Evolutionary conservation across 257 asterid genomes (phyloP), one percentile per base, ranked within the genome.

Genomic region (Penstemon eatonii): DNA sequence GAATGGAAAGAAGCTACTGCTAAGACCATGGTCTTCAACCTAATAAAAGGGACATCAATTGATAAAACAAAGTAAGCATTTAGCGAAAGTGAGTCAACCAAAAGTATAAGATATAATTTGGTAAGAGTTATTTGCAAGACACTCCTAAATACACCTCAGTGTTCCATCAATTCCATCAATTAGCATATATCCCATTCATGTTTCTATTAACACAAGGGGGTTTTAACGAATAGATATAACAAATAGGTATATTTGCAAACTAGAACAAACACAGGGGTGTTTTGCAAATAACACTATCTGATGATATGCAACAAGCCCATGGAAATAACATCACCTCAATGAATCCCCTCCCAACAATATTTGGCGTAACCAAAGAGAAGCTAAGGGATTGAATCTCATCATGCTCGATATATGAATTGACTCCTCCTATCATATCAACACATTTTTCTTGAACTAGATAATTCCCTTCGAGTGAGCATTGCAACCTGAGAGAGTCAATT

Each of bases 391-490:
- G 82, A 69, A 75, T 54, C 70, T 67, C 77, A 56, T 69, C 69
- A 38, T 62, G 73, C 67, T 83, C 86, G 52, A 59, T n/a, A 49
- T 61, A 71, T 46, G 82, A 62, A 78, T 81, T 79, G 69, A 76
- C 77, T 73, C 46, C 78, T 56, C 82, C 79, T 42, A 59, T 62
- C 80, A 74, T 53, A 66, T 77, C 80, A 63, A 75, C 79, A 79
- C 86, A 83, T 67, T 72, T 81, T 75, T 85, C 89, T 53, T 83
- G 87, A 71, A 80, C 83, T 13, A 90, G 82, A 79, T 86, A 82
- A 53, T 81, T 82, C 70, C 94, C 97, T 71, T 87, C 91, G 52
- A 90, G 69, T 47, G 94, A 84, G 72, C 97, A 90, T 53, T 81
- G 83, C 61, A 87, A 75, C 84, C 98, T 89, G 67, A 65, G 66